Evolutionary conservation across 2,329 filamentous ascomycete genomes (phyloP).

Genomic region (Aspergillus brunneoviolaceus): DNA sequence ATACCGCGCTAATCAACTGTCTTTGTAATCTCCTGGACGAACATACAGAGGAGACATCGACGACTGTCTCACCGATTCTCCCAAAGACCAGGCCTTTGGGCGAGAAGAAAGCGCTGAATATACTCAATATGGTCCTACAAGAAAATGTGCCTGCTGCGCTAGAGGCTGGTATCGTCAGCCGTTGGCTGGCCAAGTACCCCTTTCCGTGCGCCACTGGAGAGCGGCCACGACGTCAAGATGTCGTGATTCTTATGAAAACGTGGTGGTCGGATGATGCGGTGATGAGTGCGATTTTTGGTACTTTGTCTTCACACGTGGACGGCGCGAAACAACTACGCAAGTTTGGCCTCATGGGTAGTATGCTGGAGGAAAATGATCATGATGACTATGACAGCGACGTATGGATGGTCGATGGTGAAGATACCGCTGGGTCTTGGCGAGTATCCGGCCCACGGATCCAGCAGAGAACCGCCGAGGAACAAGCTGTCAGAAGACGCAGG

Average conservation of each 20-base stretch:
- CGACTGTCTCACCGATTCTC: conserved; percentile 38
- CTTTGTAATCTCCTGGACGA: conserved; percentile 43
- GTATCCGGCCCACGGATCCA: conserved; percentile 33
- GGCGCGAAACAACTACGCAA: conserved; percentile 43
- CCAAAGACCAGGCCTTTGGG: conserved; percentile 43
- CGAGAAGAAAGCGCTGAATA: conserved; percentile 45
- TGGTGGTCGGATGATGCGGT: conserved; percentile 44
- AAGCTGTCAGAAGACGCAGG: conserved; percentile 70
- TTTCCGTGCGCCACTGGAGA: conserved; percentile 61
- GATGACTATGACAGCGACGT: conserved; percentile 53
- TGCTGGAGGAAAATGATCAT: conserved; percentile 53
- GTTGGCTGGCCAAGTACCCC: conserved; percentile 71
- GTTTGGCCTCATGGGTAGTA: conserved; percentile 44
- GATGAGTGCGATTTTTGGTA: conserved; percentile 46
- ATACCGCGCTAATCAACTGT: conserved; percentile 42
- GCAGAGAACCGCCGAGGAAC: conserved; percentile 52
- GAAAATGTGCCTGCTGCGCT: conserved; percentile 59
- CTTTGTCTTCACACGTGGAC: conserved; percentile 38
- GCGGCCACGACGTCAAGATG: conserved; percentile 45
- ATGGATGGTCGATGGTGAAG: conserved; percentile 54
- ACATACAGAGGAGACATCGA: conserved; percentile 35
- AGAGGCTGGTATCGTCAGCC: conserved; percentile 65
- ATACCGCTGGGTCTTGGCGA: conserved; percentile 47
- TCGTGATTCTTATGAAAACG: conserved; percentile 42
- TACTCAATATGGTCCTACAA: conserved; percentile 63